Conservation (phyloP, 192 early-diverging fungal genomes). For the Entomortierella beljakovae region DNA sequence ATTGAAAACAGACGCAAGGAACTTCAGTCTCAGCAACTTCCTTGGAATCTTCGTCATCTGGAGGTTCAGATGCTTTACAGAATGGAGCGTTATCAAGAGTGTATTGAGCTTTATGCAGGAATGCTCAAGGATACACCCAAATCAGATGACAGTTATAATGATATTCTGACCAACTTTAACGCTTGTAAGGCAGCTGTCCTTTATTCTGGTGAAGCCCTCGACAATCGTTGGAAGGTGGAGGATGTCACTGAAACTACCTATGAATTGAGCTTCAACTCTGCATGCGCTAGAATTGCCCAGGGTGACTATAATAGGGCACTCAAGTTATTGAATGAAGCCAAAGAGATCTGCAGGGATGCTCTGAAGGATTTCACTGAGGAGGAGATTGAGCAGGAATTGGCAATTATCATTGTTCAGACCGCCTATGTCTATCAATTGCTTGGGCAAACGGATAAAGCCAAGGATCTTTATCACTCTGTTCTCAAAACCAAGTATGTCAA, state of each 20-base stretch:
- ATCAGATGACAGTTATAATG: conserved; percentile 57
- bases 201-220: conserved; percentile 44
- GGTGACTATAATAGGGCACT: conserved; percentile 66
- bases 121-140: conserved; percentile 57
- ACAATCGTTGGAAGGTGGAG: conserved; percentile 35
- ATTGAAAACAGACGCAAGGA: conserved; percentile 48
- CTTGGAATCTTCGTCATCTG: conserved; percentile 60
- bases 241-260: conserved; percentile 59
- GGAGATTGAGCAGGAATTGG: conserved; percentile 74
- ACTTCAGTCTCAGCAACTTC: conserved; percentile 9
- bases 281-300: conserved; percentile 66
- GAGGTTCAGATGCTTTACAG: conserved; percentile 80
- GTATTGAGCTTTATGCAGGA: conserved; percentile 54
- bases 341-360: conserved; percentile 61
- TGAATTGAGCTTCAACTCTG: conserved; percentile 76
- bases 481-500: conserved; percentile 64
- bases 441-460: conserved; percentile 62
- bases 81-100: conserved; percentile 64
- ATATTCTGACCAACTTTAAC: conserved; percentile 64
- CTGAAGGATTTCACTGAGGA: conserved; percentile 69
- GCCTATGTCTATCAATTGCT: conserved; percentile 76
- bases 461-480: conserved; percentile 68
- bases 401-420: conserved; percentile 70
- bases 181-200: conserved; percentile 65
- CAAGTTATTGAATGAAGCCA: conserved; percentile 63